Evolutionary conservation across 169 alveolate genomes (phyloP).

Genomic region (Plasmodium inui): DNA sequence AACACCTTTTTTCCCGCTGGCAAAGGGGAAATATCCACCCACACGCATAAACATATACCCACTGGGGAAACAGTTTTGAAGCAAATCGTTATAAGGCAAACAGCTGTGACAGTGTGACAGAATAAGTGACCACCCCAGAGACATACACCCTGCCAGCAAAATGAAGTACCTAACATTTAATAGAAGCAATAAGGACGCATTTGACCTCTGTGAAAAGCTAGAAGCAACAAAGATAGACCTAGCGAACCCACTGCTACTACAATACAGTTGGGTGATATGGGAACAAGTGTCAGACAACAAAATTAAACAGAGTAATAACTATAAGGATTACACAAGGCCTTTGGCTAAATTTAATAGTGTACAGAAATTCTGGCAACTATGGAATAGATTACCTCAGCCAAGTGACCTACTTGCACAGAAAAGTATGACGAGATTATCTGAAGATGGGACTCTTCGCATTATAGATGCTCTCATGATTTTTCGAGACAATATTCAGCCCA

Average conservation of each 20-base stretch:
- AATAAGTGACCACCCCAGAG: neutral
- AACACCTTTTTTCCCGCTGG: neutral
- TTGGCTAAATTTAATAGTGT: conserved; percentile 88
- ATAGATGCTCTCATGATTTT: conserved; percentile 87
- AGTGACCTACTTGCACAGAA: conserved; percentile 82
- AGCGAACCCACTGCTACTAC: conserved; percentile 79
- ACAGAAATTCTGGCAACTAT: conserved; percentile 85
- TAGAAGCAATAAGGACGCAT: conserved; percentile 53
- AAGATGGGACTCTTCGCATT: conserved; percentile 82
- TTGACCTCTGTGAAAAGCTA: conserved; percentile 51
- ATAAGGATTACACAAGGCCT: conserved; percentile 88
- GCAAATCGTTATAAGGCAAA: conserved; percentile 1
- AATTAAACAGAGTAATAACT: conserved; percentile 82
- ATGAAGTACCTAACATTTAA: conserved; percentile 73
- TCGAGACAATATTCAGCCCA: conserved; percentile 88
- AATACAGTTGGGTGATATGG: conserved; percentile 90
- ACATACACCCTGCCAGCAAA: neutral
- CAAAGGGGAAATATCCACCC: neutral
- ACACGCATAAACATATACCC: neutral
- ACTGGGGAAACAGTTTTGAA: neutral
- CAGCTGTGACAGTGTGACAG: neutral
- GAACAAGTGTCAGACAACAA: conserved; percentile 85
- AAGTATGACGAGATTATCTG: conserved; percentile 80
- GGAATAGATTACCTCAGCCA: conserved; percentile 87
- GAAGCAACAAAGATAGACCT: conserved; percentile 71